phyloP scores from a whole-genome alignment of 371 early-diverging fungal genomes.

The Parasitella parasitica region DNA sequence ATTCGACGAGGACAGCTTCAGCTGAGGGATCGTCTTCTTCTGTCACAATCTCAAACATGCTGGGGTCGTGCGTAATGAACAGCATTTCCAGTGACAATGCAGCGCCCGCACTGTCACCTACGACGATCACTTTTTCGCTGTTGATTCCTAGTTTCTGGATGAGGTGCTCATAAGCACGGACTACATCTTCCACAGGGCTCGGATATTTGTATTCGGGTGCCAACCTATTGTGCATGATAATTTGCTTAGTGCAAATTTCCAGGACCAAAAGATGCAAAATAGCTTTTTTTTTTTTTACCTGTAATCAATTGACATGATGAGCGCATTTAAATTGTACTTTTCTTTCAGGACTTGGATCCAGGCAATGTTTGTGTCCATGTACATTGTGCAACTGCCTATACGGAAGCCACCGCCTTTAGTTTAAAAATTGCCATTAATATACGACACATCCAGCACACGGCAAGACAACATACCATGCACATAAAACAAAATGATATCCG shows the following conservation, averaged over 20 bases:
- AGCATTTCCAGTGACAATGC: constrained; percentile 46
- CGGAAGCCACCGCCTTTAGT: constrained; percentile 52
- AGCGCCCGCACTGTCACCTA: constrained; percentile 47
- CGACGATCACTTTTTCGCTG: constrained; percentile 32
- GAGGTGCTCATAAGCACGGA: constrained; percentile 45
- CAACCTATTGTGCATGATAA: constrained; percentile 16
- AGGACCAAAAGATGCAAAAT: background rate
- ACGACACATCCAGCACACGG: no score
- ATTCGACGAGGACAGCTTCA: constrained; percentile 21
- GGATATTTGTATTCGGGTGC: constrained; percentile 52
- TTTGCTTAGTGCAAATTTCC: background rate
- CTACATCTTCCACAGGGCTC: constrained; percentile 47
- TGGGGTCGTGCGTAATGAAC: constrained; percentile 49
- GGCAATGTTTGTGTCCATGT: constrained; percentile 45
- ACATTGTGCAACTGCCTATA: constrained; percentile 51
- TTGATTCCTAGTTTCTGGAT: constrained; percentile 25
- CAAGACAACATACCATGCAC: constrained; percentile 35
- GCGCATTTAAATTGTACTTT: constrained; percentile 34
- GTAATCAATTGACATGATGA: constrained; percentile 53
- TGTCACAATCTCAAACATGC: constrained; percentile 47
- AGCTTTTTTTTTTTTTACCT: no score
- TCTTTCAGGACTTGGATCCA: constrained; percentile 40
- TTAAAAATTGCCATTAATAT: no score
- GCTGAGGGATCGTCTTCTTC: constrained; percentile 21
- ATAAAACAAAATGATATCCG: constrained; percentile 47